phyloP scores from a whole-genome alignment of 768 basidiomycete genomes.

The Suillus ampliporus region DNA sequence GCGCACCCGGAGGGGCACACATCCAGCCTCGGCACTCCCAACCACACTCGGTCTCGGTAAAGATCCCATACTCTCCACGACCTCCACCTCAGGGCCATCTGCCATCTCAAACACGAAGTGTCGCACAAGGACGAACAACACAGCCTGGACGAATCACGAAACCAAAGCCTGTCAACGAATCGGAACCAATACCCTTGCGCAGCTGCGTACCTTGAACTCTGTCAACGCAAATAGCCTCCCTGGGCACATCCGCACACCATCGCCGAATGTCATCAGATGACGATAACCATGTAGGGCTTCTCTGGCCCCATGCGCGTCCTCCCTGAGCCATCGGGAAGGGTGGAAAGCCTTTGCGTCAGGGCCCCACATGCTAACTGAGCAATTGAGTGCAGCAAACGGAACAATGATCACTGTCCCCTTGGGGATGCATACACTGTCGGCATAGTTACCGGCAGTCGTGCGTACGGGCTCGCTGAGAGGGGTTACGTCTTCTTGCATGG shows the following conservation, averaged over 20 bases:
- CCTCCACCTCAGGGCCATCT: constrained; percentile 44
- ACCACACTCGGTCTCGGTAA: constrained; percentile 42
- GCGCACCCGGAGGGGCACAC: constrained; percentile 20
- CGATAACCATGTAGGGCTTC: constrained; percentile 43
- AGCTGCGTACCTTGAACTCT: constrained; percentile 43
- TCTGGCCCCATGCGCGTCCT: constrained; percentile 21
- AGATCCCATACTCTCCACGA: constrained; percentile 33
- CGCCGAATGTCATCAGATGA: constrained; percentile 49
- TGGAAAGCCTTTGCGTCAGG: constrained; percentile 46
- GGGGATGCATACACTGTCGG: constrained; percentile 40
- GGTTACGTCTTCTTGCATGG: constrained; percentile 44
- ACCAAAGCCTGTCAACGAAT: not conserved
- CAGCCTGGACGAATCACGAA: constrained; percentile 34
- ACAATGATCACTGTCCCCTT: constrained; percentile 45
- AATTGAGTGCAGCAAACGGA: constrained; percentile 48
- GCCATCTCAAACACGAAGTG: constrained; percentile 40
- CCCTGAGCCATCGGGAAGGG: constrained; percentile 49
- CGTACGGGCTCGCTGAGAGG: constrained; percentile 40
- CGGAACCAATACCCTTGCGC: not conserved
- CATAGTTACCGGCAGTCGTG: constrained; percentile 31
- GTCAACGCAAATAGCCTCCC: constrained; percentile 50
- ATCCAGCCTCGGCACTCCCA: constrained; percentile 18
- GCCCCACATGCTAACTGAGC: constrained; percentile 49
- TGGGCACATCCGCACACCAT: constrained; percentile 52
- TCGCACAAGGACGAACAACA: constrained; percentile 43